These are phyloP conservation scores for Phialophora tarda DNA, from an alignment of 2,329 filamentous ascomycete genomes.

Conservation along the genomic window DNA sequence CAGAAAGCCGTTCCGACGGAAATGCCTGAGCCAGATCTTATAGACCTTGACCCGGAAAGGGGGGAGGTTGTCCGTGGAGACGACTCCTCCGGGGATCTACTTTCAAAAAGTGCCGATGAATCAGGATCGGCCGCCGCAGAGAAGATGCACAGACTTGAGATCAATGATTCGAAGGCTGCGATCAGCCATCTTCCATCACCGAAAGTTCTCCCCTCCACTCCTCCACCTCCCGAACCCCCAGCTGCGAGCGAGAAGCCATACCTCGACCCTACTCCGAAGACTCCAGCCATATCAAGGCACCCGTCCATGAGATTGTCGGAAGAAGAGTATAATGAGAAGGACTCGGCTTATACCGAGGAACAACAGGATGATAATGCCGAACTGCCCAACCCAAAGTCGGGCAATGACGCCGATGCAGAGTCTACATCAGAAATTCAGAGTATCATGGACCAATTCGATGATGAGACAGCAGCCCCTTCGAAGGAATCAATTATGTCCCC, in stretches of 20 bases:
- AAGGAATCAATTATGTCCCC: conserved; percentile 92
- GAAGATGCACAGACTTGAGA: conserved; percentile 20
- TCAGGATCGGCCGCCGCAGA: conserved; percentile 6
- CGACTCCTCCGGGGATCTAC: not conserved
- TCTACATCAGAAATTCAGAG: conserved; percentile 88
- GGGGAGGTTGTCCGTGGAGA: not conserved
- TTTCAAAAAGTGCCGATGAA: conserved; percentile 11
- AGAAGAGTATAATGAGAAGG: conserved; percentile 37
- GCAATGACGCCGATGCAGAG: conserved; percentile 59
- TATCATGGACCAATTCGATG: conserved; percentile 96
- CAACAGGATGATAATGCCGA: conserved; percentile 60
- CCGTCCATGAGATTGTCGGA: conserved; percentile 40
- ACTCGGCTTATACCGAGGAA: conserved; percentile 44
- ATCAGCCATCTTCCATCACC: conserved; percentile 14
- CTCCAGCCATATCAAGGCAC: conserved; percentile 49
- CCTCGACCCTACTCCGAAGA: conserved; percentile 56
- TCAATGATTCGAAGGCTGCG: conserved; percentile 14
- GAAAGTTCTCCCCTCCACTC: conserved; percentile 40
- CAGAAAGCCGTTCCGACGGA: conserved; percentile 29
- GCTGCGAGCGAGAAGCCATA: conserved; percentile 60
- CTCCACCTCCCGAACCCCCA: conserved; percentile 50
- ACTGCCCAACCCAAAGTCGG: conserved; percentile 48
- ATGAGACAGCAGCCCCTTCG: conserved; percentile 71
- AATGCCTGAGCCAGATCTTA: conserved; percentile 16
- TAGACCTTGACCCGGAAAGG: conserved; percentile 23